Percentiles rank a stretch among this genome's conserved stretches.
Conservation (phyloP, 306 rosid genomes). For the Glycyrrhiza uralensis region DNA sequence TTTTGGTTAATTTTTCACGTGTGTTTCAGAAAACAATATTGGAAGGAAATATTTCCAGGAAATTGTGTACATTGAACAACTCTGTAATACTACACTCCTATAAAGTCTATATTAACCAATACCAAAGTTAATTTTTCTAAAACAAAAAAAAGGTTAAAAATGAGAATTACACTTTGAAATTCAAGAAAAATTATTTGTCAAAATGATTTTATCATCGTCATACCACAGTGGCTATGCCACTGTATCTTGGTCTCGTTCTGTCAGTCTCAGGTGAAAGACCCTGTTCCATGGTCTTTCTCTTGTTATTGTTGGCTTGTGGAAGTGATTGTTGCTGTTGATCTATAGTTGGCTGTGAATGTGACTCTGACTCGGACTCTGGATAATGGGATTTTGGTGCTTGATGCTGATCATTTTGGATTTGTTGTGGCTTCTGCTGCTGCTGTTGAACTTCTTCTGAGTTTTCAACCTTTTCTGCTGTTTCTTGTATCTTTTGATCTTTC, state of each 20-base stretch:
- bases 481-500: constrained; percentile 45
- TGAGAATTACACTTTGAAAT: constrained; percentile 37
- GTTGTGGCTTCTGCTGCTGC: constrained; percentile 9
- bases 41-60: constrained; percentile 58
- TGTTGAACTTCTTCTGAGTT: constrained; percentile 34
- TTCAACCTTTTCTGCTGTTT: constrained; percentile 30
- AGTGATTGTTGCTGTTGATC: constrained; percentile 44
- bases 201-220: constrained; percentile 43
- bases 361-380: background rate
- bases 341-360: constrained; percentile 9
- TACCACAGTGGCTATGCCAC: constrained; percentile 69
- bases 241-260: constrained; percentile 84
- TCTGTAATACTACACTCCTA: constrained; percentile 59
- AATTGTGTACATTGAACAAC: constrained; percentile 54
- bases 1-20: constrained; percentile 10
- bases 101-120: constrained; percentile 45
- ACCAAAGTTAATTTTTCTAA: constrained; percentile 24
- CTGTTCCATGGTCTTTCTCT: constrained; percentile 82
- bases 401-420: constrained; percentile 13
- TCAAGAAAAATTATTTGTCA: constrained; percentile 26
- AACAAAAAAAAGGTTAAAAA: constrained; percentile 10
- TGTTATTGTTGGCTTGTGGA: constrained; percentile 46
- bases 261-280: constrained; percentile 76
- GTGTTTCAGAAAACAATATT: constrained; percentile 50
- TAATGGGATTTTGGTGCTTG: constrained; percentile 11